These are phyloP conservation scores for Didymella pomorum DNA, from an alignment of 2,329 filamentous ascomycete genomes.

Conservation along the genomic window DNA sequence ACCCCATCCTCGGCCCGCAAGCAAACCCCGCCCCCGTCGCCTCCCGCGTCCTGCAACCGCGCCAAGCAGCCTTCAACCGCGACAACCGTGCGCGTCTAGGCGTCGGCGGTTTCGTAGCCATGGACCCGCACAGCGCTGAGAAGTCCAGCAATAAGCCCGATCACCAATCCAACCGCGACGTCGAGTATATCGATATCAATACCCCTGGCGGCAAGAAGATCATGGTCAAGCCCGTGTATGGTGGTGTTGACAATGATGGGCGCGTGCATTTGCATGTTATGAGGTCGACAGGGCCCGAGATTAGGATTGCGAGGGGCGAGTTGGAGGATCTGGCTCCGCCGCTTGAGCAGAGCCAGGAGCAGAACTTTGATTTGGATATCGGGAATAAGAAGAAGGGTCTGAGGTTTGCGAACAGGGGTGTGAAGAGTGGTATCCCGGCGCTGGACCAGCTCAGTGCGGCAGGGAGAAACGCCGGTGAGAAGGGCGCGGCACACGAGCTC, in stretches of 20 bases:
- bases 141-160: no score
- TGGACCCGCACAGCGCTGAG: slow-evolving; percentile 43
- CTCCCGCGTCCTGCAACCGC: slow-evolving; percentile 63
- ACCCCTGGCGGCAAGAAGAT: slow-evolving; percentile 61
- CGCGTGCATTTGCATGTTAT: slow-evolving; percentile 40
- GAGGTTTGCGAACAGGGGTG: background rate
- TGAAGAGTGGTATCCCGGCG: slow-evolving; percentile 27
- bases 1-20: slow-evolving; percentile 68
- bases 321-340: slow-evolving; percentile 38
- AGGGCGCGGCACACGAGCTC: slow-evolving; percentile 9
- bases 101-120: slow-evolving; percentile 55
- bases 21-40: slow-evolving; percentile 60
- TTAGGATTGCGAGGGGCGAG: slow-evolving; percentile 35
- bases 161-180: slow-evolving; percentile 13
- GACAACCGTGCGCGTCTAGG: slow-evolving; percentile 51
- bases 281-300: slow-evolving; percentile 32
- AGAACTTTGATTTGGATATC: slow-evolving; percentile 20
- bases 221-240: slow-evolving; percentile 59
- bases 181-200: slow-evolving; percentile 53
- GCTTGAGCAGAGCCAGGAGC: background rate
- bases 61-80: slow-evolving; percentile 19
- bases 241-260: slow-evolving; percentile 40
- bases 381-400: slow-evolving; percentile 1
- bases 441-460: slow-evolving; percentile 25
- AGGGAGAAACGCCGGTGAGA: background rate